Evolutionary conservation across 768 basidiomycete species (phyloP), one percentile per base, ranked within the genome.

Genomic region (Tylopilus sp.): DNA sequence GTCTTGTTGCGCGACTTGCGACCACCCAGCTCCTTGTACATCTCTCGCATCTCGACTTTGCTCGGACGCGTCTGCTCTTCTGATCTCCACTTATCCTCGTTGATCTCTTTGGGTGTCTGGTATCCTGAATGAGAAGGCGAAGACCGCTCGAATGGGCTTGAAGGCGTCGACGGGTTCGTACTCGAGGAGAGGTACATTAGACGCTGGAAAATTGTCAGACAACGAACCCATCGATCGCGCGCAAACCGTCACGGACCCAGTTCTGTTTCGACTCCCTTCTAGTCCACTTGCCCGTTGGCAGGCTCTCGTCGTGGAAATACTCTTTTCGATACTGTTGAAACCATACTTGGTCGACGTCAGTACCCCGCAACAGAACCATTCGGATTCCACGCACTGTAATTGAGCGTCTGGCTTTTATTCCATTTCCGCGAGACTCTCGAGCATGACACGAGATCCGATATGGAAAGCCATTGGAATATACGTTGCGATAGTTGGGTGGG

Each of bases 221-320:
- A 57, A 30, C 43, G 34, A 21, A 29, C 5, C n/a, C 52, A 41
- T 44, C 45, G 8, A 40, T 48, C 33, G 54, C 73, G 22, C 2
- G 4, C 24, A 37, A 17, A 9, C 10, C 22, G n/a, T n/a, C 9
- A 26, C 66, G 3, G 57, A 84, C 87, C 93, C 93, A 97, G 58
- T 87, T 87, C 71, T 92, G 87, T 67, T 93, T 97, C n/a, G 91
- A 93, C 69, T 97, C 93, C 51, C 87, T 78, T 65, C 89, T 89
- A 10, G 92, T 89, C 93, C 93, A 97, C 69, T 93, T 93, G 31
- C 86, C 89, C 11, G 85, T 79, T 4, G 88, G 86, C 45, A 90
- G 68, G 53, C 81, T 84, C 28, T 85, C 83, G 56, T 92, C 88
- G 40, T 91, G 85, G 58, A 97, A 91, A 60, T 87, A 85, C 56